Evolutionary conservation across 2,329 filamentous ascomycete genomes (phyloP), one percentile per base, ranked within the genome.

Genomic region (Exophiala dermatitidis): DNA sequence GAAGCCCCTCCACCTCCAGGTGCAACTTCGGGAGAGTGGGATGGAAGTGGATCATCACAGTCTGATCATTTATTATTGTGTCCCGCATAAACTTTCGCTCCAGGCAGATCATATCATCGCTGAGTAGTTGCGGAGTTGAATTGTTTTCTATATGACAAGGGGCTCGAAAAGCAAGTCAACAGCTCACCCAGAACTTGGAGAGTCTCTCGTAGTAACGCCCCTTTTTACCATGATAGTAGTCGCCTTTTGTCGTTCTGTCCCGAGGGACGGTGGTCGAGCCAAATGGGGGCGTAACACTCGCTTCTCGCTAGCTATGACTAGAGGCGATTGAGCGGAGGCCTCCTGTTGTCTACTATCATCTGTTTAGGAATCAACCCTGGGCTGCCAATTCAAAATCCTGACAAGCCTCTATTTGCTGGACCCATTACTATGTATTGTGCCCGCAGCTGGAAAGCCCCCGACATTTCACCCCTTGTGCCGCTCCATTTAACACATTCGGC

Each of bases 281-380:
- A n/a, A 9, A 45, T 41, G 38, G 38, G 33, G 30, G 42, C 48
- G 48, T 51, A 32, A 37, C 48, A 51, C 48, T 42, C 40, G 48
- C 48, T 36, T 44, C 46, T 37, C 34, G 34, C 43, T 51, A 51
- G 48, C 29, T 33, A 46, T 34, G 41, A 34, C 46, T 51, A 51
- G 42, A 51, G 32, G 48, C 48, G 48, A 51, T 34, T 34, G 33
- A 31, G 32, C 38, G 6, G 28, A 33, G 19, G 9, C 12, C 33
- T 51, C 32, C 42, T 50, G 19, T 28, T 34, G 28, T 10, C 36
- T 31, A 26, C 48, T 40, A 30, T 33, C 19, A 30, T n/a, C 26
- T 40, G 31, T 33, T 31, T 38, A 29, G 45, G 45, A 26, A 41
- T 30, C 34, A 36, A 36, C 30, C 47, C 38, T 31, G 19, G 41